These are phyloP conservation scores for Apophysomyces ossiformis DNA, from an alignment of 371 early-diverging fungal genomes.

Conservation along the genomic window DNA sequence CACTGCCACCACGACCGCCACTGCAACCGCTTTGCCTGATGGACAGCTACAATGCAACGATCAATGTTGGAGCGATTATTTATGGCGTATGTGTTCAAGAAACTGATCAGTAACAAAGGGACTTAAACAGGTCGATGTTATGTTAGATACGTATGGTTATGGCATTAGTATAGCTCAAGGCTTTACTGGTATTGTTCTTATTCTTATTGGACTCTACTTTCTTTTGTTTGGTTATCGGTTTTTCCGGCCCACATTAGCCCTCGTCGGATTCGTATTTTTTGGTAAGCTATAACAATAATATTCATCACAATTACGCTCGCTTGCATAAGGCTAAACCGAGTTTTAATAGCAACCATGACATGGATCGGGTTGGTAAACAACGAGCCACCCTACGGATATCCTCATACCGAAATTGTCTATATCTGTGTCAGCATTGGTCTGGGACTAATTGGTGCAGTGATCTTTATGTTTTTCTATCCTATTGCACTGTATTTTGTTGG, in stretches of 20 bases:
- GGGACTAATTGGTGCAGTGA: constrained; percentile 39
- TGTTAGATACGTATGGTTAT: constrained; percentile 49
- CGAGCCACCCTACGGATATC: constrained; percentile 48
- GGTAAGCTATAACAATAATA: constrained; percentile 30
- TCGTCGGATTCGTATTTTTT: constrained; percentile 56
- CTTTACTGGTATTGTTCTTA: constrained; percentile 42
- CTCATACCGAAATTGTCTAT: constrained; percentile 43
- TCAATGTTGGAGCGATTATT: constrained; percentile 47
- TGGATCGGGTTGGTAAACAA: constrained; percentile 56
- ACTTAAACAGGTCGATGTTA: neutral
- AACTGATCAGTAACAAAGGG: neutral
- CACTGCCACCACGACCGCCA: constrained; percentile 23
- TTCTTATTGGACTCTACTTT: constrained; percentile 46
- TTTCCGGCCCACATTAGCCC: constrained; percentile 45
- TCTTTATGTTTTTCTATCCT: constrained; percentile 40
- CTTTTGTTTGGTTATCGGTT: constrained; percentile 46
- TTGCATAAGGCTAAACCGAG: neutral
- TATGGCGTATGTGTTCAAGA: constrained; percentile 41
- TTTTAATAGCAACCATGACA: constrained; percentile 45
- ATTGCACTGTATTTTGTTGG: constrained; percentile 48
- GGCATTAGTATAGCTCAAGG: constrained; percentile 47
- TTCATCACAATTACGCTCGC: too few relatives aligned
- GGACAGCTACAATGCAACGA: constrained; percentile 26
- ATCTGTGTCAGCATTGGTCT: constrained; percentile 51
- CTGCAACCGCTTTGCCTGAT: constrained; percentile 14